Percentiles rank a stretch among this genome's conserved stretches.
Evolutionary conservation across 202 grass and related monocot species (phyloP).

Genomic region (Cymbopogon flexuosus): DNA sequence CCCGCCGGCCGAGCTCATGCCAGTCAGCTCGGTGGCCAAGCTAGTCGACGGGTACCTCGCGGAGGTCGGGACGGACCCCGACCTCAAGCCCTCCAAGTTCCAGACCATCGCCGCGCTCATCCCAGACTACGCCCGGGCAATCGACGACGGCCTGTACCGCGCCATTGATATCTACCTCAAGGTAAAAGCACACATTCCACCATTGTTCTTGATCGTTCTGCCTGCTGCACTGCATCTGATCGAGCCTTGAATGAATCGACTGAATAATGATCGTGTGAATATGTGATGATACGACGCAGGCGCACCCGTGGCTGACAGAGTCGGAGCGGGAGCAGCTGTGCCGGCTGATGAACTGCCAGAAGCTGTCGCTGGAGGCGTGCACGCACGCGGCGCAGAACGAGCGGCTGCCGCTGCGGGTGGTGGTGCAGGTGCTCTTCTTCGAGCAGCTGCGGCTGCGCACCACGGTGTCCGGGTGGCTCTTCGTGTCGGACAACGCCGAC

Average conservation of each 20-base stretch:
- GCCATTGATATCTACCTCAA: slow-evolving; percentile 87
- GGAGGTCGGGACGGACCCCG: slow-evolving; percentile 64
- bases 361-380: slow-evolving; percentile 74
- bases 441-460: slow-evolving; percentile 78
- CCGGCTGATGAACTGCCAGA: slow-evolving; percentile 74
- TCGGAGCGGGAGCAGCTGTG: slow-evolving; percentile 79
- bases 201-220: not conserved
- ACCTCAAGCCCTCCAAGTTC: slow-evolving; percentile 62
- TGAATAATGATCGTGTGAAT: not conserved
- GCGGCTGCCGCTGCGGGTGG: slow-evolving; percentile 68
- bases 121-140: slow-evolving; percentile 56
- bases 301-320: slow-evolving; percentile 66
- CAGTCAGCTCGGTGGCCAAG: slow-evolving; percentile 53
- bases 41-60: slow-evolving; percentile 81
- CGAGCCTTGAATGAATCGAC: not conserved
- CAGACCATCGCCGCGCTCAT: slow-evolving; percentile 53
- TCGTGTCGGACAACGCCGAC: slow-evolving; percentile 49
- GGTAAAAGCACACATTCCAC: slow-evolving; percentile 17
- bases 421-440: slow-evolving; percentile 87
- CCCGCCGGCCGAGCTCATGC: slow-evolving; percentile 36
- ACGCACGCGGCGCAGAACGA: slow-evolving; percentile 79
- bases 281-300: slow-evolving; percentile 18
- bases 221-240: not conserved
- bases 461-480: slow-evolving; percentile 60
- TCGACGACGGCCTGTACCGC: slow-evolving; percentile 75